Evolutionary conservation across 2,329 filamentous ascomycete species (phyloP).

Genomic region (Penicillium sp.): DNA sequence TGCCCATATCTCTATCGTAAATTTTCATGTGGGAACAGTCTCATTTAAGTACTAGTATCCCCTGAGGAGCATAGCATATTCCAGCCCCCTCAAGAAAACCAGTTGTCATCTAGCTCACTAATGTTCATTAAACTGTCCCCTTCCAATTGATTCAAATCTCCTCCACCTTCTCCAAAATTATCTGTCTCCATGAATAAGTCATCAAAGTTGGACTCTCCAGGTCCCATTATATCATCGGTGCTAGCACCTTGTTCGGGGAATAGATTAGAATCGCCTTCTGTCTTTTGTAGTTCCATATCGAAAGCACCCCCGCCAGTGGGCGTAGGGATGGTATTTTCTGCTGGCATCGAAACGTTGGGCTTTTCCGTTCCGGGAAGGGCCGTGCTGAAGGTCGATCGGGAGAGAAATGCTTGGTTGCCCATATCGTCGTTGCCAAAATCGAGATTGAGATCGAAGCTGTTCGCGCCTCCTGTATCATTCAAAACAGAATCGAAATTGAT

Average conservation of each 20-base stretch:
- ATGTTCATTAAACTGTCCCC: constrained; percentile 44
- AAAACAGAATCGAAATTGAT: constrained; percentile 49
- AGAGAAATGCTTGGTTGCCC: constrained; percentile 44
- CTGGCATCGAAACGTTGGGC: constrained; percentile 10
- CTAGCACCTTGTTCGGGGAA: constrained; percentile 29
- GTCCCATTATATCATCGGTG: constrained; percentile 41
- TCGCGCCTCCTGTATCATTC: constrained; percentile 35
- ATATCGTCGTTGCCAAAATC: constrained; percentile 45
- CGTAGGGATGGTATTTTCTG: constrained; percentile 31
- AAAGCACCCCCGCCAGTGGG: constrained; percentile 39
- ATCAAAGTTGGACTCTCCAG: constrained; percentile 51
- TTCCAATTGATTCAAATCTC: constrained; percentile 40
- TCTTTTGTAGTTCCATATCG: constrained; percentile 41
- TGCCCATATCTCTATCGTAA: too few species aligned
- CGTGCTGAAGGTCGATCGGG: constrained; percentile 36
- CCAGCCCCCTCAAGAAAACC: constrained; percentile 42
- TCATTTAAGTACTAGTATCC: too few species aligned
- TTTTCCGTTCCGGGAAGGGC: constrained; percentile 22
- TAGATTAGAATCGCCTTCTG: constrained; percentile 18
- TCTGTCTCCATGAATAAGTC: constrained; percentile 49
- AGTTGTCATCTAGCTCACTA: constrained; percentile 46
- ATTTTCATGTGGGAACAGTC: too few species aligned
- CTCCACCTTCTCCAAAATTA: constrained; percentile 38
- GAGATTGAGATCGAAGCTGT: constrained; percentile 45
- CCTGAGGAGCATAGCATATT: too few species aligned